Evolutionary conservation across 768 basidiomycete genomes (phyloP), one percentile per base, ranked within the genome.

Genomic region (Udeniomyces megalosporus): DNA sequence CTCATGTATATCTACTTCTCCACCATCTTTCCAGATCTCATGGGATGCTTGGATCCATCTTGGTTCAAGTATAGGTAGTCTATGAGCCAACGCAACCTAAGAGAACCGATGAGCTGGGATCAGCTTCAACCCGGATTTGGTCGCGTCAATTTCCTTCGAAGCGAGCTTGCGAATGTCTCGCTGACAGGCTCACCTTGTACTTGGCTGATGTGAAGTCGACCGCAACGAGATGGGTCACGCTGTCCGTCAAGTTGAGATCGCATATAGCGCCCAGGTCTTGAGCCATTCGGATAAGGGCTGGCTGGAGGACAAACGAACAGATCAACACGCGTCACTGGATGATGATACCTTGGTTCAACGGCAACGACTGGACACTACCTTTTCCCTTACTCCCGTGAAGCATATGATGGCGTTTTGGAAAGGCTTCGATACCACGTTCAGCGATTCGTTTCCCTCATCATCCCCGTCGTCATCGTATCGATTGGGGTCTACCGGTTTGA

Each of bases 191-290:
- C 60, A 86, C 90, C 73, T 71, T 76, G 71, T 95, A 93, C 69
- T 96, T 96, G 14, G 84, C 80, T 24, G 88, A 83, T 3, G 86
- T 86, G 68, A 86, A 83, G n/a, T 77, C 78, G n/a, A 74, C 75
- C 0, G 90, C 88, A 46, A 96, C 77, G 24, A 96, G 79, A 76
- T 93, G 90, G 0, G 89, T 92, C n/a, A 87, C 84, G 50, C 77
- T 77, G 70, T 88, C 84, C 0, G 89, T 96, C 66, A 93, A 83
- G 53, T 86, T 84, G 34, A 74, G 79, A 17, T 80, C 78, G 48
- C 80, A 77, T 3, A 74, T 74, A 29, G 88, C 91, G 12, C 91
- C 91, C 15, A 95, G 82, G 67, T 90, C 84, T 26, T 80, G 75
- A 0, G 86, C 88, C 69, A 86, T 80, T 64, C 82, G 82, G 70